Evolutionary conservation across 129 eudicot species (phyloP).

Genomic region (Chrysanthemum seticuspe): DNA sequence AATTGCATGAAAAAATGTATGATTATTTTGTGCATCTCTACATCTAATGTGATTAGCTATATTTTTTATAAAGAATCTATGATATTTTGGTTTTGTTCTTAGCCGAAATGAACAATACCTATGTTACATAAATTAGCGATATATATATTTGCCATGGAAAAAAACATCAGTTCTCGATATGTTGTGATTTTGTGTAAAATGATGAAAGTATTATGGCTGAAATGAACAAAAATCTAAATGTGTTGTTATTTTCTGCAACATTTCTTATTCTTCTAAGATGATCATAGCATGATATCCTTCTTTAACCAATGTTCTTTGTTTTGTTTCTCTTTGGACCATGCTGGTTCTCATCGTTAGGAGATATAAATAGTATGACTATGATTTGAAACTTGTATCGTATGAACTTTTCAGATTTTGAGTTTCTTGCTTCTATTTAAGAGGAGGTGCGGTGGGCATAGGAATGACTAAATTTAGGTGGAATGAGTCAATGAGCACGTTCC

Average conservation of each 20-base stretch:
- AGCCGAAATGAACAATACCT: too few species aligned
- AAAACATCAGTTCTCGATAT: background rate
- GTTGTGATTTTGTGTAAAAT: background rate
- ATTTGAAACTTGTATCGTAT: conserved; percentile 2
- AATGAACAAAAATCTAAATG: background rate
- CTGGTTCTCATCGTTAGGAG: too few species aligned
- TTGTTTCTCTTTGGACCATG: too few species aligned
- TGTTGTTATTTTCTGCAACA: background rate
- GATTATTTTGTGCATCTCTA: too few species aligned
- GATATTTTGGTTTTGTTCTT: too few species aligned
- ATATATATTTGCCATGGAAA: too few species aligned
- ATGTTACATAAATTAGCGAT: too few species aligned
- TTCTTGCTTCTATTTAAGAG: conserved; percentile 18
- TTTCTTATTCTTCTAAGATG: background rate
- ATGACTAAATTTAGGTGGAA: conserved; percentile 57
- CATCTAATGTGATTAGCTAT: too few species aligned
- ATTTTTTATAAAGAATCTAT: too few species aligned
- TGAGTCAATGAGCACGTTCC: conserved; percentile 39
- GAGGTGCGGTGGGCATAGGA: conserved; percentile 24
- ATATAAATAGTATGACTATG: background rate
- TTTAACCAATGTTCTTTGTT: background rate
- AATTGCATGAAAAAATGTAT: too few species aligned
- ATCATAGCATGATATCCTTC: background rate
- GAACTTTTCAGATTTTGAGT: conserved; percentile 27
- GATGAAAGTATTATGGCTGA: background rate